phyloP scores from a whole-genome alignment of 2,329 filamentous ascomycete species.

The Fusarium miscanthi region DNA sequence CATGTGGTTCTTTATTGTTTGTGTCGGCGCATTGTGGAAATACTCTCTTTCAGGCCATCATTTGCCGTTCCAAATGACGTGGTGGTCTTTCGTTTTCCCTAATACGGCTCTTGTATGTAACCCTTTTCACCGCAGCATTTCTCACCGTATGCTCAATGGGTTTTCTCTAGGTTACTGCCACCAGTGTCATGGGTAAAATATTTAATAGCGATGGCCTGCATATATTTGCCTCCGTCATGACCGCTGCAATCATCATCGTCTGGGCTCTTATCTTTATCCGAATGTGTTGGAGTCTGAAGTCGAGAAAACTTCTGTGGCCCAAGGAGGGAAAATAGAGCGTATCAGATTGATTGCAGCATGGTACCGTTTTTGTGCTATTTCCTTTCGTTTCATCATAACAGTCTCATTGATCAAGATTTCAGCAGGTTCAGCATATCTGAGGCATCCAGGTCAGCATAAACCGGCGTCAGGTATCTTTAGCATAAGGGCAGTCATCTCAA shows the following conservation, averaged over 20 bases:
- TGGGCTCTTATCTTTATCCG: slow-evolving; percentile 76
- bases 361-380: not conserved
- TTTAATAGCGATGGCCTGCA: slow-evolving; percentile 69
- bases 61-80: slow-evolving; percentile 85
- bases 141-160: not conserved
- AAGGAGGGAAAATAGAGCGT: slow-evolving; percentile 59
- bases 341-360: not conserved
- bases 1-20: slow-evolving; percentile 86
- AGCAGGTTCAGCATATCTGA: not conserved
- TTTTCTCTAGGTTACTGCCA: slow-evolving; percentile 67
- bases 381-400: not conserved
- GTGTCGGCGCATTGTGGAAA: slow-evolving; percentile 79
- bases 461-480: not conserved
- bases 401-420: not conserved
- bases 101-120: slow-evolving; percentile 73
- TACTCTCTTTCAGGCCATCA: slow-evolving; percentile 66
- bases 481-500: not conserved
- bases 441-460: not conserved
- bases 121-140: not conserved
- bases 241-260: slow-evolving; percentile 70
- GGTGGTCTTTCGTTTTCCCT: slow-evolving; percentile 86
- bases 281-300: slow-evolving; percentile 76
- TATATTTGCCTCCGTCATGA: slow-evolving; percentile 75
- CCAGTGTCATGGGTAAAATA: slow-evolving; percentile 74
- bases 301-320: slow-evolving; percentile 80